Base-by-base conservation (phyloP, 2,329 filamentous ascomycete species). In the Fusarium abutilonis region DNA sequence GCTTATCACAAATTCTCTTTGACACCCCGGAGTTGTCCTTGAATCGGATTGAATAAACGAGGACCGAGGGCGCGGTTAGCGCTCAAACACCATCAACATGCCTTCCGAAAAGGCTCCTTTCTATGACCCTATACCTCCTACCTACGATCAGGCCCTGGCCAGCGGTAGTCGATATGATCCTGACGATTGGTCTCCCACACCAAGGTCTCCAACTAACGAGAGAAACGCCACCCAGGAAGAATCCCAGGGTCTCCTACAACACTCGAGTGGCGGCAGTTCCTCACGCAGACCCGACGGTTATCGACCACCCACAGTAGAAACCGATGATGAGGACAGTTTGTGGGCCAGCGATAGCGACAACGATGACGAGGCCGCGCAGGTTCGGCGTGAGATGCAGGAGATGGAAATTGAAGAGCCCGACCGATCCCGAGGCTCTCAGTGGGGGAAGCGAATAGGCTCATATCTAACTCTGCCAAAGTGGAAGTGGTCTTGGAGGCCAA, bases 311-410 rank as follows among this genome's bases (percentile, higher is more conserved):
- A 93, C 90, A 2, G 93, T 94, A 61, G 90, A 95, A 75, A 83
- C 79, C 2, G 93, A 92, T 55, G 89, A 88, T 59, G 89, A 93
- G 62, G 83, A 82, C 56, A 81, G 81, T 65, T 72, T 81, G 23
- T 79, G 85, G 76, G 75, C 83, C 79, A 79, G 75, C 77, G 78
- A 81, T 26, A 78, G 76, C 19, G 79, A 79, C 10, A 78, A 77
- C 48, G 79, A 79, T 44, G 74, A 75, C 29, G 83, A 90, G 64
- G 86, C 86, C 34, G 86, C 85, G 29, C 86, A 88, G 62, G 83
- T 95, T 69, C 87, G 91, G 62, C 85, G 89, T 66, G 91, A 95
- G 77, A 89, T 98, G 79, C 87, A 96, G 72, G 90, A 97, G 83
- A 88, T 96, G 83, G 92, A 96, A 67, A 86, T 96, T 38, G 85